Conservation (phyloP, 139 green algal genomes). For the Diplosphaera chodatii region DNA sequence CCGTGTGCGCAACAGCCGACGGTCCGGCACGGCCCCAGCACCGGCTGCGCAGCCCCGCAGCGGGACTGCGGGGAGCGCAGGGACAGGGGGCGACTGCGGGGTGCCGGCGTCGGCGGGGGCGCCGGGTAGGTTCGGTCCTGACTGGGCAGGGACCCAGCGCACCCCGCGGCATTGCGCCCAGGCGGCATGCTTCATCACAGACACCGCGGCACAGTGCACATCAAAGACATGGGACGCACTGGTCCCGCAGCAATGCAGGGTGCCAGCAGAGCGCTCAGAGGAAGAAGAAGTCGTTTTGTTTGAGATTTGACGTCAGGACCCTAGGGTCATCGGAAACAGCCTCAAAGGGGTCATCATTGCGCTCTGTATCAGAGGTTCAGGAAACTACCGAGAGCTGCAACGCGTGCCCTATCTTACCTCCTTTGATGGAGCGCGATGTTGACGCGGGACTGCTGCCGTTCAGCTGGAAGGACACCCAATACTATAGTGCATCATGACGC, state of each 20-base stretch:
- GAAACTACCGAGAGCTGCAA: no score
- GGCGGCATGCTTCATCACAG: conserved; percentile 20
- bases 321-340: conserved; percentile 39
- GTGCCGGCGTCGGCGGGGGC: neutral
- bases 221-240: no score
- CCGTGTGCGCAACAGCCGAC: conserved; percentile 12
- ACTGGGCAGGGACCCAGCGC: conserved; percentile 3
- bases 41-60: neutral
- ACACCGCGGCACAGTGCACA: neutral
- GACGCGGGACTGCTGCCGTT: no score
- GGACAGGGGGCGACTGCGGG: neutral
- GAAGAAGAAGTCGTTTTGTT: conserved; percentile 49
- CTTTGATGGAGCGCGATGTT: no score
- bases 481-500: no score
- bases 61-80: conserved; percentile 4
- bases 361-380: no score
- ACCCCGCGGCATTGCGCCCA: conserved; percentile 5
- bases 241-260: no score
- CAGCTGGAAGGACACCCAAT: no score
- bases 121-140: neutral
- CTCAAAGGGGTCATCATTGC: conserved; percentile 40
- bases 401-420: no score
- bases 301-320: conserved; percentile 30
- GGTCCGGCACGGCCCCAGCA: conserved; percentile 6
- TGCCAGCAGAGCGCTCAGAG: conserved; percentile 28